Conservation (phyloP, 75 land plant genomes). For the Picea sitchensis region DNA sequence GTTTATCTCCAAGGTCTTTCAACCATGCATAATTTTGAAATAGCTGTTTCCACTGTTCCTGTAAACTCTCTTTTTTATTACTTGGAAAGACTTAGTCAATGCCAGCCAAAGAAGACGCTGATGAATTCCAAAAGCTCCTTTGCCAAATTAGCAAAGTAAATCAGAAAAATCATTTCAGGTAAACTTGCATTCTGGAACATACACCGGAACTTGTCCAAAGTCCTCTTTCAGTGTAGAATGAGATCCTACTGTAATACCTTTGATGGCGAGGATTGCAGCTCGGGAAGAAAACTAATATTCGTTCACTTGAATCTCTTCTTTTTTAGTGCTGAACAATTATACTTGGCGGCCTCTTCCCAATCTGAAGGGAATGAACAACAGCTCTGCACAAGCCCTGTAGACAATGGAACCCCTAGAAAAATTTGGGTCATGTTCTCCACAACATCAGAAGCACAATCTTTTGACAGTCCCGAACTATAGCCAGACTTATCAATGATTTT, state of each 20-base stretch:
- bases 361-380: too few relatives aligned
- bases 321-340: neutral
- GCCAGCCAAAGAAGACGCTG: neutral
- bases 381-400: neutral
- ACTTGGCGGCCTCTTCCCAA: neutral
- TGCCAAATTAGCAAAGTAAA: neutral
- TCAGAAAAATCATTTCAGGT: neutral
- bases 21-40: too few relatives aligned
- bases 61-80: too few relatives aligned
- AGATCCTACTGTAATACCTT: neutral
- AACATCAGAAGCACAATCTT: neutral
- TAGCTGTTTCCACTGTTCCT: too few relatives aligned
- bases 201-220: neutral
- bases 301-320: neutral
- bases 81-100: too few relatives aligned
- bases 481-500: neutral
- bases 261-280: neutral
- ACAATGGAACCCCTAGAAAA: conserved; percentile 2
- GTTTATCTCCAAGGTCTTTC: too few relatives aligned
- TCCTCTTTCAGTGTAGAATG: neutral
- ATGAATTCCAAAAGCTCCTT: neutral
- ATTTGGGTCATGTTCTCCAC: conserved; percentile 7
- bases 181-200: neutral
- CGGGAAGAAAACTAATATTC: neutral
- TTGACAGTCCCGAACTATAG: neutral